Percentiles rank a stretch among this genome's conserved stretches.
phyloP scores from a whole-genome alignment of 2,329 filamentous ascomycete genomes.

The Fusarium protoensiforme region DNA sequence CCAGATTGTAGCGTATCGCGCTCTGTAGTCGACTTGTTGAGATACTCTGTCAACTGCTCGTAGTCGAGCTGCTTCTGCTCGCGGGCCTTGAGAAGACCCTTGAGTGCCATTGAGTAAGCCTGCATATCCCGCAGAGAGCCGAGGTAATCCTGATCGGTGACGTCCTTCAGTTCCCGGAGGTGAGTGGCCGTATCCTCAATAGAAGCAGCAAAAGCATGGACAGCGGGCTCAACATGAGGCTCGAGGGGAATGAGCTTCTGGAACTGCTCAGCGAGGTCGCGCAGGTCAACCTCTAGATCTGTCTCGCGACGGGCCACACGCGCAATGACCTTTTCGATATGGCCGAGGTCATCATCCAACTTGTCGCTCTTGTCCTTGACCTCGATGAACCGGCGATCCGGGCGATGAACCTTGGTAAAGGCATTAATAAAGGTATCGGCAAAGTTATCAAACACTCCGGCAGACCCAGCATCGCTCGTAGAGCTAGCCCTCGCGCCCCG shows the following conservation, averaged over 20 bases:
- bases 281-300: conserved; percentile 88
- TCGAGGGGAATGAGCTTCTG: conserved; percentile 92
- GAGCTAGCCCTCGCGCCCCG: conserved; percentile 74
- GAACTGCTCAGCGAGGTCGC: conserved; percentile 92
- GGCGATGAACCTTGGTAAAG: conserved; percentile 95
- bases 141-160: conserved; percentile 96
- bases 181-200: conserved; percentile 86
- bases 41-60: conserved; percentile 94
- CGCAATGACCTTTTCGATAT: conserved; percentile 96
- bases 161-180: conserved; percentile 83
- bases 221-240: conserved; percentile 82
- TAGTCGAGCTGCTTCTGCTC: conserved; percentile 99
- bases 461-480: conserved; percentile 59
- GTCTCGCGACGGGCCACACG: conserved; percentile 87
- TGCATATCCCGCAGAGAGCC: conserved; percentile 95
- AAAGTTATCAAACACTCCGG: conserved; percentile 91
- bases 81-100: conserved; percentile 87
- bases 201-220: conserved; percentile 87
- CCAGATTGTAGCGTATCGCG: conserved; percentile 80
- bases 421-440: conserved; percentile 97
- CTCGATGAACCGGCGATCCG: conserved; percentile 93
- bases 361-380: conserved; percentile 93
- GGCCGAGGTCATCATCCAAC: conserved; percentile 89
- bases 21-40: conserved; percentile 89
- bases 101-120: conserved; percentile 88